Base-by-base conservation (phyloP, 495 filamentous ascomycete genomes). In the Viridothelium virens region DNA sequence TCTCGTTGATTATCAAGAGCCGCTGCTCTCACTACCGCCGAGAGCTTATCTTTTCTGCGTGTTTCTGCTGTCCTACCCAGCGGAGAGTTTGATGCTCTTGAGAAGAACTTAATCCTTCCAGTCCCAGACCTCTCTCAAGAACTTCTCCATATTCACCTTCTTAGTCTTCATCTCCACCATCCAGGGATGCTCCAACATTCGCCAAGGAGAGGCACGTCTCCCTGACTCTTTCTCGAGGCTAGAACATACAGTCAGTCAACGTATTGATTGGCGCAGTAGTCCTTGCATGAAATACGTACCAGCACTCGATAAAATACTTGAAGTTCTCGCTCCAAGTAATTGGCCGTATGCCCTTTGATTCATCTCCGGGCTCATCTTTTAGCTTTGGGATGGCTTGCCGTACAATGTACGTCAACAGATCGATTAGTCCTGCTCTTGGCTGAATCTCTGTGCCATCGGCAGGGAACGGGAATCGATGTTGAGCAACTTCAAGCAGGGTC, bases 161-260 rank as follows among this genome's bases (percentile, higher is more conserved):
- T 96, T 97, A 63, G 84, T 84, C 70, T 87, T 88, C 90, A 97
- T 97, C 72, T 97, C 94, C 65, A 89, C 78, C 84, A 98, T 93
- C 94, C 94, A 98, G 7, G 94, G 94, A 81, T 98, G 95, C 70
- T 97, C 95, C 69, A 96, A 87, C 93, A 98, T 97, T 68, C 92
- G 89, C 94, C 95, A 97, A 44, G 94, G 94, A 62, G 88, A 92
- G 41, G 92, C 95, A 69, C 94, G 84, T 73, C 92, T 86, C 66
- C 79, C 79, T 36, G 87, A 87, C 73, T 98, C 92, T 79, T 98
- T 98, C 77, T 97, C 94, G 64, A 97, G 85, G 78, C 93, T 96
- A 66, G 10, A 56, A 53, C 25, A 70, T 9, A 59, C 47, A 34
- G 63, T 76, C 67, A 75, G 74, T 66, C 63, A 50, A 31, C 1